These are phyloP conservation scores for Marasmius tenuissimus DNA, from an alignment of 1,284 basidiomycete species.

Conservation along the genomic window DNA sequence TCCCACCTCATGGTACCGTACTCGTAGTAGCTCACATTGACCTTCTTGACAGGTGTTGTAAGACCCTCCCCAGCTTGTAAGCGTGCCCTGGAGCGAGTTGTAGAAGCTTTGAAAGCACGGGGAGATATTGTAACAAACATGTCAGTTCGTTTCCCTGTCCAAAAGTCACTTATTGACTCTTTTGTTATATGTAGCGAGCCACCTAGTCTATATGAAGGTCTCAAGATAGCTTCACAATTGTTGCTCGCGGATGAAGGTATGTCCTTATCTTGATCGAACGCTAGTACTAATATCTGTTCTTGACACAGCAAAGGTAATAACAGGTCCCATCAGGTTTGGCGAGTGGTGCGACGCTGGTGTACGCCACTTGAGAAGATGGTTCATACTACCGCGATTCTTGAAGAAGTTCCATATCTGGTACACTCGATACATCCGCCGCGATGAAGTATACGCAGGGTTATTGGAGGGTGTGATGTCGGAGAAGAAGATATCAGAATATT, in stretches of 20 bases:
- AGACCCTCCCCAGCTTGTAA: conserved; percentile 58
- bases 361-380: conserved; percentile 18
- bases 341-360: conserved; percentile 50
- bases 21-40: conserved; percentile 2
- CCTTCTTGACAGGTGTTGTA: conserved; percentile 39
- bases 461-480: conserved; percentile 36
- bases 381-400: conserved; percentile 34
- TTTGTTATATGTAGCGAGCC: conserved; percentile 25
- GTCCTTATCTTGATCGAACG: conserved; percentile 1
- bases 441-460: conserved; percentile 37
- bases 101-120: conserved; percentile 42
- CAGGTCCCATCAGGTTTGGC: conserved; percentile 28
- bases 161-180: not conserved
- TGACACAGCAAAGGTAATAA: conserved; percentile 32
- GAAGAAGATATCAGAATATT: conserved; percentile 44
- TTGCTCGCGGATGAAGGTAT: conserved; percentile 38
- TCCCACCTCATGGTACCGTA: not conserved
- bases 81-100: conserved; percentile 54
- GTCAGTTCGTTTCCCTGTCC: conserved; percentile 24
- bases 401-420: conserved; percentile 35
- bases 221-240: conserved; percentile 40
- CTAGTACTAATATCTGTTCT: not conserved
- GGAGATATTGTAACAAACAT: conserved; percentile 57
- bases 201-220: conserved; percentile 35
- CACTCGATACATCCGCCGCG: conserved; percentile 37